Conservation (phyloP, 2,329 filamentous ascomycete species). For the Furcasterigmium sp. region DNA sequence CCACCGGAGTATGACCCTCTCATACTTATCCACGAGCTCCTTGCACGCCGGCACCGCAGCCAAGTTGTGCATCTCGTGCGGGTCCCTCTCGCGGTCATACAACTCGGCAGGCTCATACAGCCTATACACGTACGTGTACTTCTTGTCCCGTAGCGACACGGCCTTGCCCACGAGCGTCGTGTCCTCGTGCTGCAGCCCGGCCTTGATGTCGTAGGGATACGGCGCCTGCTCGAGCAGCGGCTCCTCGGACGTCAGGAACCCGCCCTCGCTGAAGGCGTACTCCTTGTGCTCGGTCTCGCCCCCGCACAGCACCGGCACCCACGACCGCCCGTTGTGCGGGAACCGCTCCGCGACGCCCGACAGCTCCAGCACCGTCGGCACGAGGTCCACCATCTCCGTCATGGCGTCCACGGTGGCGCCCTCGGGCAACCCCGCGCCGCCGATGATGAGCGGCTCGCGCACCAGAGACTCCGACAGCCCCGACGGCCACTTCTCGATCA, state of each 20-base stretch:
- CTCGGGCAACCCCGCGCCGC: slow-evolving; percentile 28
- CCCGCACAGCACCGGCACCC: slow-evolving; percentile 20
- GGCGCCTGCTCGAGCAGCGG: slow-evolving; percentile 35
- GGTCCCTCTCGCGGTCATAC: slow-evolving; percentile 30
- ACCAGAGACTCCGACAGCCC: slow-evolving; percentile 32
- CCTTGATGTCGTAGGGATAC: slow-evolving; percentile 40
- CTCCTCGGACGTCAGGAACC: slow-evolving; percentile 35
- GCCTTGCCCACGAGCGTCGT: slow-evolving; percentile 35
- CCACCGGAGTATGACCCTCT: slow-evolving; percentile 29
- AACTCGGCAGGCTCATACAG: slow-evolving; percentile 38
- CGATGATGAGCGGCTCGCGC: slow-evolving; percentile 37
- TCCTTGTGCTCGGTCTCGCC: slow-evolving; percentile 22
- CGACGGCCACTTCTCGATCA: slow-evolving; percentile 42
- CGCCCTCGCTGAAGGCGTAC: slow-evolving; percentile 36
- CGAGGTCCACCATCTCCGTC: slow-evolving; percentile 37
- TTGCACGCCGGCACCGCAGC: slow-evolving; percentile 19
- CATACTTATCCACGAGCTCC: slow-evolving; percentile 14
- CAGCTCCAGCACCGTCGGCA: slow-evolving; percentile 34
- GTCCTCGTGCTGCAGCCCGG: slow-evolving; percentile 35
- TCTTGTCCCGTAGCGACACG: slow-evolving; percentile 25
- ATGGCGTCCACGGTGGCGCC: slow-evolving; percentile 24
- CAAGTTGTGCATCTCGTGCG: slow-evolving; percentile 30
- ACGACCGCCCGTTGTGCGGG: slow-evolving; percentile 31
- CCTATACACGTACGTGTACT: slow-evolving; percentile 36
- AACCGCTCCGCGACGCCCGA: slow-evolving; percentile 29